A percentile compares a stretch with the other conserved stretches of the same genome.
Conservation (phyloP, 352 stramenopile genomes). For the Globisporangium mamillatum region DNA sequence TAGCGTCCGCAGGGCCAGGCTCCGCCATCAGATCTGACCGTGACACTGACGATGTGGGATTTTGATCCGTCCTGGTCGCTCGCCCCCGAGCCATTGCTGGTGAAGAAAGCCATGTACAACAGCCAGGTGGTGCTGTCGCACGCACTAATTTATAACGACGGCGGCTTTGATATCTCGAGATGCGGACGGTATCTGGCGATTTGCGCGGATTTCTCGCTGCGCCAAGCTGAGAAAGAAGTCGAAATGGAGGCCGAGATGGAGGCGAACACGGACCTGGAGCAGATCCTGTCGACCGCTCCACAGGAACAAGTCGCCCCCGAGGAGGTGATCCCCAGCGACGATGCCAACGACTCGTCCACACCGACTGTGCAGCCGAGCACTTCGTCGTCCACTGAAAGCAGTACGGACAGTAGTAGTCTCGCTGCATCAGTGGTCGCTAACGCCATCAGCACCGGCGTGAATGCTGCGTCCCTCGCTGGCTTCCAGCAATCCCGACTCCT, state of each 20-base stretch:
- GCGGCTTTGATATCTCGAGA: conserved; percentile 95
- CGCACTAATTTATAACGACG: conserved; percentile 97
- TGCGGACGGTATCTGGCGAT: conserved; percentile 94
- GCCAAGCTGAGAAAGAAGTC: conserved; percentile 85
- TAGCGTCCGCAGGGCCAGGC: conserved; percentile 75
- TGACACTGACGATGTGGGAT: conserved; percentile 94
- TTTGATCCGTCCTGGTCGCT: conserved; percentile 88
- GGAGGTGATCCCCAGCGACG: conserved; percentile 53
- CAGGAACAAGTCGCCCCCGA: conserved; percentile 51
- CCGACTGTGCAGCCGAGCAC: conserved; percentile 32
- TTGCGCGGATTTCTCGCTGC: conserved; percentile 92
- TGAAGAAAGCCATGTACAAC: conserved; percentile 85
- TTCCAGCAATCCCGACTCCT: conserved; percentile 18
- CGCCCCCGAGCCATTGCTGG: conserved; percentile 61
- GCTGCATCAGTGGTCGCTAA: conserved; percentile 11
- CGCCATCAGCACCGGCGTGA: conserved; percentile 14
- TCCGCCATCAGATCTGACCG: conserved; percentile 85
- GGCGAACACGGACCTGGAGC: conserved; percentile 67
- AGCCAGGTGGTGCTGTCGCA: conserved; percentile 85
- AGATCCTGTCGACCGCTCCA: conserved; percentile 62
- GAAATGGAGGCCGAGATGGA: conserved; percentile 80
- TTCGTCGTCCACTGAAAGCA: conserved; percentile 14
- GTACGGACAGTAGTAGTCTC: conserved; percentile 2
- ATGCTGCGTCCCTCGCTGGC: conserved; percentile 6
- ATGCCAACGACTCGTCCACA: conserved; percentile 60